Evolutionary conservation across 768 basidiomycete genomes (phyloP), one percentile per base, ranked within the genome.

Genomic region (Hemileccinum impolitum): DNA sequence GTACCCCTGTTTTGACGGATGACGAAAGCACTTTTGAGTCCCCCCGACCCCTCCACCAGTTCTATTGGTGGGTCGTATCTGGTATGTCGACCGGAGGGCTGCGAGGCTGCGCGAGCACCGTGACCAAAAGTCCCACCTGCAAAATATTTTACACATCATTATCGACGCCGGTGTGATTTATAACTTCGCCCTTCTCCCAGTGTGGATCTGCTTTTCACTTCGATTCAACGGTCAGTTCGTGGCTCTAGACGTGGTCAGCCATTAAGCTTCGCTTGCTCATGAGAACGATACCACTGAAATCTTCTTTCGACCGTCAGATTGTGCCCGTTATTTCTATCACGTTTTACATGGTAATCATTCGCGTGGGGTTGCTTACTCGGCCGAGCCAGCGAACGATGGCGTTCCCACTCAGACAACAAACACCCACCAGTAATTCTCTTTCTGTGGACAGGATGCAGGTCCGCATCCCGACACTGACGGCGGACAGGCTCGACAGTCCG

Each of bases 151-250:
- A 14, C 52, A 57, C 14, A 58, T 68, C 19, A 53, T 70, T 39
- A 53, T 71, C 38, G 71, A 72, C 49, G 62, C 68, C 21, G 71
- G 68, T 10, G 60, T 64, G 4, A 52, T 72, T 11, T 72, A 72
- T 49, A 69, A 68, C 1, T 14, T 66, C 45, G 61, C 70, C 2
- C 62, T 70, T 48, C 48, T 66, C 28, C 61, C 61, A 19, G 64
- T 65, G 13, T 54, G 70, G 30, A 54, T 67, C 21, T 56, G 60
- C 30, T 70, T 69, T 50, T 54, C 56, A 5, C 26, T 54, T 14
- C 47, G 60, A 17, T 60, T 58, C 3, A 64, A 60, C 42, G 65
- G 59, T 3, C 61, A 67, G 31, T 69, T 66, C 38, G 52, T 70
- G 18, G 46, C 70, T 19, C 57, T 71, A 35, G 65, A 72, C 52